Evolutionary conservation across 257 asterid species (phyloP), one percentile per base, ranked within the genome.

Genomic region (Marsdenia floribunda): DNA sequence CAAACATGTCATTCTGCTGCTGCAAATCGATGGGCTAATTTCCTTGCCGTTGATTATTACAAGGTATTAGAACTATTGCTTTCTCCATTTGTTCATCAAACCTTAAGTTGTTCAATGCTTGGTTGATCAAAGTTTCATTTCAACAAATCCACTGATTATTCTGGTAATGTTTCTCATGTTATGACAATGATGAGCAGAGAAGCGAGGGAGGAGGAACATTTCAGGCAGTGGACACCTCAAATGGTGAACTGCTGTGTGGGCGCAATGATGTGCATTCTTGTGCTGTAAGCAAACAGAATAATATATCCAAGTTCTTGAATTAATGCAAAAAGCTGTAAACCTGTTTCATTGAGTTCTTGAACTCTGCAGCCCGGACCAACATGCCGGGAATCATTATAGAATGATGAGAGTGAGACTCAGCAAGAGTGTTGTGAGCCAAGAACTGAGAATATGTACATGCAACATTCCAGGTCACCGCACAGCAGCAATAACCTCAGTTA

Each of bases 171-270:
- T 53, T 16, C 22, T 60, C 8, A 3, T 60, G 35, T 60, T 60
- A 1, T 26, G 66, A 12, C n/a, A 16, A 1, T 13, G 37, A 26
- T 24, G 38, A 12, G 84, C 77, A 92, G 98, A 89, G 97, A 80
- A 92, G 98, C 54, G 87, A 87, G 52, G 96, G 98, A 44, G 98
- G 97, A 33, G 98, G 98, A 40, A 22, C 93, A 59, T 92, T 92
- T 79, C 73, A 78, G 73, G 90, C 97, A 0, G 76, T 86, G 54
- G 98, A 92, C 77, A 61, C 71, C 29, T 83, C 87, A 1, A 92
- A 88, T 65, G 98, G 98, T 71, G 89, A 85, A 80, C 87, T 89
- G 10, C 79, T 92, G 64, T 92, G 98, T 70, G 85, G 90, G 7
- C 81, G 92, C 86, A 76, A 88, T 12, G 89, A 90, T 68, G 85